phyloP scores from a whole-genome alignment of 768 basidiomycete genomes.

The Boletellus emodensis region DNA sequence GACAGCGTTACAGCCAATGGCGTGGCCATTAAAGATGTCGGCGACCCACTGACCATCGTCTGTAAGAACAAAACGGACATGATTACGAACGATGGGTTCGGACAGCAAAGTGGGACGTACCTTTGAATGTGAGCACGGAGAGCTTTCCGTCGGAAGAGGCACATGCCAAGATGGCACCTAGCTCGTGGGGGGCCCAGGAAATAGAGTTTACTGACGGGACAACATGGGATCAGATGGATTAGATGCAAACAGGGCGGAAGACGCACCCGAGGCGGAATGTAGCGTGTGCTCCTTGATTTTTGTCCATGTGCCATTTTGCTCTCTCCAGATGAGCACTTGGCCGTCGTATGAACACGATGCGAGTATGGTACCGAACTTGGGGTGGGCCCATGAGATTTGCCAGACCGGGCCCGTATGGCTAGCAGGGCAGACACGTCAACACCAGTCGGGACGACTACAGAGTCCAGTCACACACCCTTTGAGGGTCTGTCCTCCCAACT shows the following conservation, averaged over 20 bases:
- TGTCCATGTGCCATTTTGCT: conserved; percentile 80
- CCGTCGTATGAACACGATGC: conserved; percentile 99
- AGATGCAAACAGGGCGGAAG: neutral
- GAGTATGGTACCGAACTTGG: conserved; percentile 93
- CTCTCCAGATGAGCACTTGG: conserved; percentile 98
- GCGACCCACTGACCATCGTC: conserved; percentile 97
- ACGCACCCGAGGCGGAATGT: conserved; percentile 88
- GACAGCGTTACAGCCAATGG: conserved; percentile 94
- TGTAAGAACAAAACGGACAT: conserved; percentile 28
- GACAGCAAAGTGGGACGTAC: conserved; percentile 41
- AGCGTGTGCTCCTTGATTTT: conserved; percentile 94
- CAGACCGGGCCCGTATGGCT: conserved; percentile 98
- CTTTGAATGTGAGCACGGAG: conserved; percentile 95
- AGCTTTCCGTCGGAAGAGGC: conserved; percentile 97
- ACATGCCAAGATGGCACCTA: conserved; percentile 94
- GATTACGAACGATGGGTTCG: neutral
- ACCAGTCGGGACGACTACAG: neutral
- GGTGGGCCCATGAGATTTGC: conserved; percentile 98
- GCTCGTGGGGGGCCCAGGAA: conserved; percentile 98
- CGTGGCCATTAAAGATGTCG: conserved; percentile 92
- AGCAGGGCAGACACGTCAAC: neutral
- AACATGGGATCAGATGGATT: neutral
- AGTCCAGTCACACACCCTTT: conserved; percentile 57
- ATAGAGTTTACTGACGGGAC: conserved; percentile 80
- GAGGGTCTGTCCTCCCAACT: conserved; percentile 65